Evolutionary conservation across 2,329 filamentous ascomycete species (phyloP), one percentile per base, ranked within the genome.

Genomic region (Pseudocercospora vitis): DNA sequence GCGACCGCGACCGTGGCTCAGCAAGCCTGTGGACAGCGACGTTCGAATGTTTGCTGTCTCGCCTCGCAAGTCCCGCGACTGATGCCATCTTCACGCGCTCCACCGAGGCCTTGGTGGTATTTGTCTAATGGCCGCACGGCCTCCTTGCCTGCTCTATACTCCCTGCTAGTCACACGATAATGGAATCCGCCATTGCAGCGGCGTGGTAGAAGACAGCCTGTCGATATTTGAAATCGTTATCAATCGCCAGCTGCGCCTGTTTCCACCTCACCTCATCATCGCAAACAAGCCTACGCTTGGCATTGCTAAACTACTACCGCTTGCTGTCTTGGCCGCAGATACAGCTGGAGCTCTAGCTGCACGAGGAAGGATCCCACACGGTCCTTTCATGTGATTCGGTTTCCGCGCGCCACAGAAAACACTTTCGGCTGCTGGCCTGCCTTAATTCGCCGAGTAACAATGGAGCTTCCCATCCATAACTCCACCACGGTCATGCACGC

Each of bases 331-430:
- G 48, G 53, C 57, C 33, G 47, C 50, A 53, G 49, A 48, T n/a
- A 44, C 28, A 47, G 52, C 47, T 42, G 33, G 28, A 56, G 57
- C 57, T 54, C 57, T 31, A 53, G 47, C 55, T 50, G 47, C 40
- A 50, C 37, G 16, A 28, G 14, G 14, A 32, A 37, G 35, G 48
- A 16, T 45, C 23, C 16, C n/a, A n/a, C n/a, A n/a, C n/a, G n/a
- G 12, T 31, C 31, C 37, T 51, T 48, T 48, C 53, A 52, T 52
- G 48, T 55, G 53, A 55, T 51, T 21, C 24, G 37, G 16, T 19
- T 32, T 31, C 16, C 29, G 12, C 26, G 14, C 35, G 37, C 46
- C 29, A 29, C 39, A 32, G 32, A 44, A 8, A 23, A 32, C 42
- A 28, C 24, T 29, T 31, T 32, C 42, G 23, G 18, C 16, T 35